phyloP scores from a whole-genome alignment of 177 flowering plant genomes.

The Vitis hybrid region DNA sequence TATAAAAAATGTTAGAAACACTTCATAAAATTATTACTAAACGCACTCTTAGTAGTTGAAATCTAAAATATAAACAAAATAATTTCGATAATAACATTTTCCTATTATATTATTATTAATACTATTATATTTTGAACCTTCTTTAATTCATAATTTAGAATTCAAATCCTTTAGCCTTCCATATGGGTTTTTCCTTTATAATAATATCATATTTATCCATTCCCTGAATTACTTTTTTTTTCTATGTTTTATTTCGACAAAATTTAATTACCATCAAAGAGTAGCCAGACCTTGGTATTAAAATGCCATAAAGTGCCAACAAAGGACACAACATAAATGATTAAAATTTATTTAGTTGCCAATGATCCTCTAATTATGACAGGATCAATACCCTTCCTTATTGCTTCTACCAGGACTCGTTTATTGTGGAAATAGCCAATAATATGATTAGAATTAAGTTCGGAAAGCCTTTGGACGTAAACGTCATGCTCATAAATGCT shows the following conservation, averaged over 20 bases:
- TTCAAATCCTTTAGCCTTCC: neutral
- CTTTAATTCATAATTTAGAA: neutral
- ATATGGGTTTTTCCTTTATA: too few species aligned
- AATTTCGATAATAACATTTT: neutral
- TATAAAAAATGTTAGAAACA: too few species aligned
- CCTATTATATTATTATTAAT: neutral
- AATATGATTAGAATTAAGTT: neutral
- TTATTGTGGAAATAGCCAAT: neutral
- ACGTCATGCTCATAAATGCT: neutral
- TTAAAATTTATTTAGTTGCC: too few species aligned
- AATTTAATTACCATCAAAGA: too few species aligned
- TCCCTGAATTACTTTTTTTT: too few species aligned
- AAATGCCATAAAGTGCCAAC: too few species aligned
- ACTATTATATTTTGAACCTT: neutral
- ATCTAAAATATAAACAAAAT: neutral
- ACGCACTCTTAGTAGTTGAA: too few species aligned
- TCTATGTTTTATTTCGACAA: too few species aligned
- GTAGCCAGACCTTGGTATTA: too few species aligned
- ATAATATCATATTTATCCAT: too few species aligned
- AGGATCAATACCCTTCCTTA: neutral
- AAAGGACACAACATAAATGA: too few species aligned
- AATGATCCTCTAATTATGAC: neutral
- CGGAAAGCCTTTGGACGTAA: neutral
- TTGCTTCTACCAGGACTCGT: neutral
- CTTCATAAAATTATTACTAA: too few species aligned